Evolutionary conservation across 73 alveolate species (phyloP).

Genomic region (Halteria grandinella): DNA sequence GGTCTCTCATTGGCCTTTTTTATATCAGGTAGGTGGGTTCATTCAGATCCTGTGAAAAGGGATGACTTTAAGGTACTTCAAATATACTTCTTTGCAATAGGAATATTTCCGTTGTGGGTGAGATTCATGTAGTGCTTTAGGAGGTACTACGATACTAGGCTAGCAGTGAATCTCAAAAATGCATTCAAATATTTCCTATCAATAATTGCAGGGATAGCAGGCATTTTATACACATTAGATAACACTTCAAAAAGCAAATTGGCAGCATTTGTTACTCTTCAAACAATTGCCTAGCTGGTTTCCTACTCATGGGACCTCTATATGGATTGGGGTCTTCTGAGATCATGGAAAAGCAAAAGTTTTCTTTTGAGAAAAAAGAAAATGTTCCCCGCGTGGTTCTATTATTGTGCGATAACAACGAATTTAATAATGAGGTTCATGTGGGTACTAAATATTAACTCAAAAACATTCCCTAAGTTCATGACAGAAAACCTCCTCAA

Average conservation of each 20-base stretch:
- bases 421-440: conserved; percentile 79
- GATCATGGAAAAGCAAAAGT: conserved; percentile 55
- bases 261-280: neutral
- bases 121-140: conserved; percentile 43
- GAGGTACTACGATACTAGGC: conserved; percentile 23
- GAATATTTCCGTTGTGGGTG: conserved; percentile 39
- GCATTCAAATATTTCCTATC: conserved; percentile 48
- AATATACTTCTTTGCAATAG: conserved; percentile 2
- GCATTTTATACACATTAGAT: neutral
- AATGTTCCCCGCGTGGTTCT: conserved; percentile 80
- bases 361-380: conserved; percentile 69
- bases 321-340: conserved; percentile 89
- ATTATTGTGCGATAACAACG: conserved; percentile 74
- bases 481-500: too few relatives aligned
- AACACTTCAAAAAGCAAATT: neutral
- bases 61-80: neutral
- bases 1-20: conserved; percentile 35
- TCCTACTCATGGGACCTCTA: conserved; percentile 82
- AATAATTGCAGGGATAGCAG: neutral
- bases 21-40: conserved; percentile 12
- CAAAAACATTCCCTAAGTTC: too few relatives aligned
- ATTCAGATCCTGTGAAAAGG: neutral
- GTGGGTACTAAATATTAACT: conserved; percentile 80
- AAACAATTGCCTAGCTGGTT: conserved; percentile 42
- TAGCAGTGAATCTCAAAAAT: conserved; percentile 37